phyloP scores from a whole-genome alignment of 805 yeast species.

The Candida bentonensis region DNA sequence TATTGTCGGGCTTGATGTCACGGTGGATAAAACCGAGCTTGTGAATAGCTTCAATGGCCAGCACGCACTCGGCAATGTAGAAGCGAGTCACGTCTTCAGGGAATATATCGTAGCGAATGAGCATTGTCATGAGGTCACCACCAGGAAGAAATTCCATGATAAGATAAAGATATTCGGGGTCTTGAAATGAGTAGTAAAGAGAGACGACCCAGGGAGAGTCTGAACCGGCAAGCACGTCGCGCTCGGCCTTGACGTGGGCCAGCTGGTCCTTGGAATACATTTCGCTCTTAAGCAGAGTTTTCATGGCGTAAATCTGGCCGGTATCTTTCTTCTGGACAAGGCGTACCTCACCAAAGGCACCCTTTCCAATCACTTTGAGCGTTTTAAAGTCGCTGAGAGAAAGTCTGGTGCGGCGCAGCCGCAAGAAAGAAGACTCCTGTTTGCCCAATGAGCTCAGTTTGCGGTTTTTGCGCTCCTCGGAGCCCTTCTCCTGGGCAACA shows the following conservation, averaged over 20 bases:
- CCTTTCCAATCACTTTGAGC: constrained; percentile 86
- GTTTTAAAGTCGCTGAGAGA: constrained; percentile 71
- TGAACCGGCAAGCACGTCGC: constrained; percentile 86
- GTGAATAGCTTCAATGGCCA: constrained; percentile 90
- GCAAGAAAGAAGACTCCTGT: constrained; percentile 74
- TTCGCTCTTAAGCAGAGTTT: constrained; percentile 76
- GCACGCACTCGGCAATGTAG: constrained; percentile 91
- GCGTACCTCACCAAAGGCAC: constrained; percentile 96
- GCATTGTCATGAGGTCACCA: constrained; percentile 87
- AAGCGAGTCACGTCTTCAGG: constrained; percentile 81
- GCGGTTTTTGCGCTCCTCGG: constrained; percentile 75
- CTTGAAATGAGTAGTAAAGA: constrained; percentile 70
- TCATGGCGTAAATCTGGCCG: constrained; percentile 89
- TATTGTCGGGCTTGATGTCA: constrained; percentile 96
- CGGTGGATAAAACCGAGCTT: constrained; percentile 88
- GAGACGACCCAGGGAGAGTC: constrained; percentile 86
- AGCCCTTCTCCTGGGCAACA: constrained; percentile 52
- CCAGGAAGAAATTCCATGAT: constrained; percentile 99
- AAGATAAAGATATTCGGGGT: constrained; percentile 68
- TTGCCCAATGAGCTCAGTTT: constrained; percentile 73
- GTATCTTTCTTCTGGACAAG: constrained; percentile 86
- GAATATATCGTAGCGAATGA: constrained; percentile 85
- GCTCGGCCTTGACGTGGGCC: constrained; percentile 90
- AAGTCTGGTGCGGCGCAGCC: constrained; percentile 72
- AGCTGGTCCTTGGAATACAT: constrained; percentile 91